Base-by-base conservation (phyloP, 805 yeast genomes). In the Saccharomycopsis microspora region DNA sequence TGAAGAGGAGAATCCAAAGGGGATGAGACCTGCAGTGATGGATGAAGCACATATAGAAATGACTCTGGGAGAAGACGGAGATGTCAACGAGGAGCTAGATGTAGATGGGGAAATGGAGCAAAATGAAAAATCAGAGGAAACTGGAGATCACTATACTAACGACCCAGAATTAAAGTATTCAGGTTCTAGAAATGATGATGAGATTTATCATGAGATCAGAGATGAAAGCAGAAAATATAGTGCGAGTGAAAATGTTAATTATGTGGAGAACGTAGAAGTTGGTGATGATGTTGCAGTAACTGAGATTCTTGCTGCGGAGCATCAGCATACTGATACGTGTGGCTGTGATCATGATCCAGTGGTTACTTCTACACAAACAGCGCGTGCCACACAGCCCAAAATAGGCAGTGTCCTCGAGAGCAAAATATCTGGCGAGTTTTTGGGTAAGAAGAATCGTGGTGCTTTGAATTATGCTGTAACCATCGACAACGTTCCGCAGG, bases 1-100 rank as follows among this genome's bases (percentile, higher is more conserved):
- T 1, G 64, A 59, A 8, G 63, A 60, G 4, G 62, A 58, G 3
- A 19, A 19, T 19, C 19, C 19, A 19, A 2, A 19, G 19, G 19
- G 19, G 19, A 19, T 19, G 2, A 19, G 19, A 19, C 19, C 19
- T 19, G 65, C 56, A 7, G 62, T 55, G 11, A 63, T 52, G 57
- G 11, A 42, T 19, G 35, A 42, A 32, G 2, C 6, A 31, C 28
- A 42, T 42, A 19, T 30, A 30, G 8, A 32, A 29, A 32, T 9
- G 8, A 33, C 32, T 4, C 27, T n/a, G 39, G 34, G 11, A 42
- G 9, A 34, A 34, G n/a, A n/a, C n/a, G 28, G 44, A 11, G n/a
- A 10, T 28, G 32, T 33, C 3, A 41, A 41, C 43, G 10, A 41
- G n/a, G 8, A 9, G 30, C 32, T 30, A 9, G 37, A 37, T 4